These are phyloP conservation scores for Chloridella minuta DNA, from an alignment of 352 stramenopile genomes.

Conservation along the genomic window DNA sequence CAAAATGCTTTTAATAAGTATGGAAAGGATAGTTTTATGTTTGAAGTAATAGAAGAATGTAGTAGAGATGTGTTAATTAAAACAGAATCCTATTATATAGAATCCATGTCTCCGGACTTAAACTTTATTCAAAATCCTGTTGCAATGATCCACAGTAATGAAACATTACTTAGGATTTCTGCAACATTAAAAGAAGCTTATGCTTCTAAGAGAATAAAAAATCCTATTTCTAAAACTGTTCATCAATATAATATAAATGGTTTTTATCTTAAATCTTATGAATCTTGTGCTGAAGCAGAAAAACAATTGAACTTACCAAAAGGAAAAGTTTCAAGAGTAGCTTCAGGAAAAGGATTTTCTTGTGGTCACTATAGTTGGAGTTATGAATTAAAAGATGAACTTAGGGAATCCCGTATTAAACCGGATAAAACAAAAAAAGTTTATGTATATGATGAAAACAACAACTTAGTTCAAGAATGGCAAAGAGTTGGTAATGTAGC, in stretches of 20 bases:
- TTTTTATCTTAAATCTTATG: slow-evolving; percentile 8
- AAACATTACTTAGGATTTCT: neutral
- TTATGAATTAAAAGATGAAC: no score
- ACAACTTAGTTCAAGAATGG: no score
- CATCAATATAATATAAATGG: slow-evolving; percentile 5
- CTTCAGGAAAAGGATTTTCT: no score
- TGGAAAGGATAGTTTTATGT: slow-evolving; percentile 8
- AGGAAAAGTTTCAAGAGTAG: no score
- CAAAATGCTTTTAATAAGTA: slow-evolving; percentile 12
- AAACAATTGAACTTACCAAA: slow-evolving; percentile 2
- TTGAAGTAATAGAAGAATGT: slow-evolving; percentile 12
- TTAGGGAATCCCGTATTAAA: no score
- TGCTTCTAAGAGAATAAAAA: no score
- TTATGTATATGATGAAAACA: no score
- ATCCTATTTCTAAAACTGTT: no score
- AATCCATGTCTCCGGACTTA: neutral
- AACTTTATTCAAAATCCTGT: neutral
- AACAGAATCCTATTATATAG: slow-evolving; percentile 13
- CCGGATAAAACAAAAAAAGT: no score
- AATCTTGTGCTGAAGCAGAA: neutral
- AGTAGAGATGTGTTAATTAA: neutral
- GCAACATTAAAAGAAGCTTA: no score
- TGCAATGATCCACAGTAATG: neutral
- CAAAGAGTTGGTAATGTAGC: no score
- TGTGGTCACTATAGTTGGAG: no score